phyloP scores from a whole-genome alignment of 2,329 filamentous ascomycete genomes.

The Oidium heveae region DNA sequence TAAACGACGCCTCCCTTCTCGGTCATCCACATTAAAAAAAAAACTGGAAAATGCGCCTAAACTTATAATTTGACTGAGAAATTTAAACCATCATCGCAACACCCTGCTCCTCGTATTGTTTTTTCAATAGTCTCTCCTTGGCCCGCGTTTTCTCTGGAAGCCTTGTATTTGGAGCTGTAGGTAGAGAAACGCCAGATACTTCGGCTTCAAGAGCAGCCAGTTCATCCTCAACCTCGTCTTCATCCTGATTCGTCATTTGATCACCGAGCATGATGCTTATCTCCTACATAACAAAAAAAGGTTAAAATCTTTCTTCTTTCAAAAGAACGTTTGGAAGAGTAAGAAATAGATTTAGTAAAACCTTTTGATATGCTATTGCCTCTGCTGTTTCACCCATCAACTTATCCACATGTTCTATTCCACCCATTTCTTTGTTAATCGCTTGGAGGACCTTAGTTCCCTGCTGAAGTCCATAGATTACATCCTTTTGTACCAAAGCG shows the following conservation, averaged over 20 bases:
- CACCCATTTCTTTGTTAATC: slow-evolving; percentile 90
- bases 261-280: slow-evolving; percentile 76
- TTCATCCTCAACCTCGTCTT: slow-evolving; percentile 95
- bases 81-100: not conserved
- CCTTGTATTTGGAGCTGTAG: slow-evolving; percentile 11
- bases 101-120: not conserved
- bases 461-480: slow-evolving; percentile 77
- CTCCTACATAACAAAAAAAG: slow-evolving; percentile 30
- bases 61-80: no score
- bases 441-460: slow-evolving; percentile 72
- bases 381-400: slow-evolving; percentile 82
- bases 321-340: not conserved
- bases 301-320: no score
- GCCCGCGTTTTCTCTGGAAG: slow-evolving; percentile 1
- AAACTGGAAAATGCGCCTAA: no score
- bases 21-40: no score
- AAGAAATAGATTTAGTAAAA: slow-evolving; percentile 16
- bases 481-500: slow-evolving; percentile 87
- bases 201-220: slow-evolving; percentile 56
- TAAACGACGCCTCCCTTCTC: no score
- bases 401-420: slow-evolving; percentile 80
- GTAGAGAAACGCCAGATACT: slow-evolving; percentile 15
- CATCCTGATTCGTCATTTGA: slow-evolving; percentile 77
- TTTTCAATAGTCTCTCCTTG: not conserved
- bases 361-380: slow-evolving; percentile 73